phyloP scores from a whole-genome alignment of 1,284 basidiomycete genomes.

The Mycena citricolor region DNA sequence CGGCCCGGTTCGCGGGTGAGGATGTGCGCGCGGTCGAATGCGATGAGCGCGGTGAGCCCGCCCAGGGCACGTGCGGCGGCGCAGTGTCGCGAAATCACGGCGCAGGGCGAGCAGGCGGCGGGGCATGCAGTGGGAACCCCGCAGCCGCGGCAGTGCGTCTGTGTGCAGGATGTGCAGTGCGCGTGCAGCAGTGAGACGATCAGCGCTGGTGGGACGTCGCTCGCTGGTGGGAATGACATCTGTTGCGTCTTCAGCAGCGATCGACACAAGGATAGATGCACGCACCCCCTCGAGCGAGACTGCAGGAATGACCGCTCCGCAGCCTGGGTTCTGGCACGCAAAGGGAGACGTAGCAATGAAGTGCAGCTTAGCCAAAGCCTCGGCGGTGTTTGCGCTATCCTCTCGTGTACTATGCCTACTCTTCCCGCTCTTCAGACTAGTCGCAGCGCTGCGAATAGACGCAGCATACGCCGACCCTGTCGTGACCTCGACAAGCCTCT shows the following conservation, averaged over 20 bases:
- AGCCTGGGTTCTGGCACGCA: constrained; percentile 8
- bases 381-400: no score
- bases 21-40: constrained; percentile 35
- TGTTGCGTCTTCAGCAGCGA: not conserved
- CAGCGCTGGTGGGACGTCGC: constrained; percentile 9
- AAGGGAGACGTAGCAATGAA: constrained; percentile 2
- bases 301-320: constrained; percentile 8
- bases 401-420: no score
- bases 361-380: constrained; percentile 9
- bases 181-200: constrained; percentile 31
- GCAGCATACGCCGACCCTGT: no score
- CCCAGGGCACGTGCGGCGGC: constrained; percentile 35
- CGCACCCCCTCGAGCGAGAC: constrained; percentile 5
- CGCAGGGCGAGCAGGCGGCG: constrained; percentile 23
- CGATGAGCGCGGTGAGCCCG: constrained; percentile 34
- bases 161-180: constrained; percentile 31
- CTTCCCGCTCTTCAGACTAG: no score
- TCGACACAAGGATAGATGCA: not conserved
- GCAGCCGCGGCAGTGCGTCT: constrained; percentile 38
- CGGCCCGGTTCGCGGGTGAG: constrained; percentile 3
- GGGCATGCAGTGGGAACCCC: constrained; percentile 14
- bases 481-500: no score
- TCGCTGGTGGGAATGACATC: constrained; percentile 12
- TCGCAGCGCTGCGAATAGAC: no score
- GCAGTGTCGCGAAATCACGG: constrained; percentile 37